Evolutionary conservation across 768 basidiomycete species (phyloP).

Genomic region (Termitomyces heimii): DNA sequence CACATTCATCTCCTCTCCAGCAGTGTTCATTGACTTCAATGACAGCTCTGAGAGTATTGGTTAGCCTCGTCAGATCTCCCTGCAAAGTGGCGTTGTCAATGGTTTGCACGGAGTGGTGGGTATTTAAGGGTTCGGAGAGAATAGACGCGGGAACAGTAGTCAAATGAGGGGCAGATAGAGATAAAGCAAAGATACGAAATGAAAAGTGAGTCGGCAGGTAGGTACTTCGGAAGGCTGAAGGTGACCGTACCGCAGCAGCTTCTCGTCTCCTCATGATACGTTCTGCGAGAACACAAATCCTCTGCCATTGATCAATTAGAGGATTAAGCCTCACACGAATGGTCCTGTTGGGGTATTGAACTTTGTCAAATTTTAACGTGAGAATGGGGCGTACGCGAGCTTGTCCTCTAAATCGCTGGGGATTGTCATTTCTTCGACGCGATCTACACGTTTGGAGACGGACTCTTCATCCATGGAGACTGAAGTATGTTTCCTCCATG

Average conservation of each 20-base stretch:
- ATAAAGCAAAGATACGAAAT: conserved; percentile 43
- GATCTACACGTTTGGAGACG: conserved; percentile 67
- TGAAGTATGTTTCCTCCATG: conserved; percentile 75
- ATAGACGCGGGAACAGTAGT: conserved; percentile 25
- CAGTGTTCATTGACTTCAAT: conserved; percentile 75
- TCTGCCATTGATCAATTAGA: conserved; percentile 89
- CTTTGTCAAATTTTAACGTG: background rate
- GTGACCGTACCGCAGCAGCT: conserved; percentile 82
- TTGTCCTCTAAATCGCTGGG: conserved; percentile 92
- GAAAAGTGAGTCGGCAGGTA: conserved; percentile 67
- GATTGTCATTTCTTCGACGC: conserved; percentile 85
- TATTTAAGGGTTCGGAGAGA: conserved; percentile 27
- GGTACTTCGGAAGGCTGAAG: conserved; percentile 56
- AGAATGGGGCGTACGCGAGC: conserved; percentile 47
- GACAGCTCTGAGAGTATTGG: conserved; percentile 74
- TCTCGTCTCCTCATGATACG: conserved; percentile 86
- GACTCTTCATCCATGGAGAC: conserved; percentile 89
- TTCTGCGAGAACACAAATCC: conserved; percentile 82
- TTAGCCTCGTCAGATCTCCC: conserved; percentile 80
- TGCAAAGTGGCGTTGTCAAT: conserved; percentile 31
- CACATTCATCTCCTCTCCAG: conserved; percentile 82
- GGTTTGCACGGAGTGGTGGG: conserved; percentile 20
- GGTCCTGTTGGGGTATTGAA: conserved; percentile 34
- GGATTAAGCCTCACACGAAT: conserved; percentile 71
- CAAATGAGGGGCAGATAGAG: conserved; percentile 28